Evolutionary conservation across 164 flowering plant species (phyloP), one percentile per base, ranked within the genome.

Genomic region (Echeveria elegans): DNA sequence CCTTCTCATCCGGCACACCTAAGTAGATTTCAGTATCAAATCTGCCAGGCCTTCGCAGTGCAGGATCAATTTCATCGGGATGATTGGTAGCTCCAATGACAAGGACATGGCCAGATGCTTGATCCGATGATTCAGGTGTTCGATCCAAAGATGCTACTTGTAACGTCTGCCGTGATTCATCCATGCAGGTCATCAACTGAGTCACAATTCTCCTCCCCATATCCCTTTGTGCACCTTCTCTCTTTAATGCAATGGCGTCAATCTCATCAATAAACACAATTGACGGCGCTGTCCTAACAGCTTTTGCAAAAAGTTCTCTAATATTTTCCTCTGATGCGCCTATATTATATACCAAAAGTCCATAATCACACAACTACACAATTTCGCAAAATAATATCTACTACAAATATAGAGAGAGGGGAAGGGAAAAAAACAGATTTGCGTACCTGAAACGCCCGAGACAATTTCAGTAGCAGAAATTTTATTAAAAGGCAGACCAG

Each of bases 81-180:
- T 96, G 83, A 74, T 94, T 94, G 30, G 99, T 94, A 68, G 99
- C 99, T 71, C 97, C 97, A 77, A 94, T 89, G 21, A 91, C 95
- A 73, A 94, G 88, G 50, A 88, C 95, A 81, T 86, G 77, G 1
- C 94, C 86, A 68, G 83, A 80, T 30, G 23, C 72, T 10, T 63
- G n/a, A 64, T 79, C 81, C 69, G 82, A 73, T n/a, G 52, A 43
- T 65, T 79, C 78, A 41, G 83, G 66, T 30, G 75, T 71, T 32
- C 72, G 66, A 71, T 77, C 74, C 43, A 19, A 62, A 58, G 77
- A 78, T 40, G 63, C 37, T 32, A 81, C 68, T 40, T 77, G 73
- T 68, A 66, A 52, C 64, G 61, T 71, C 59, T 77, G 81, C 45
- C 79, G 73, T 56, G 87, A 83, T 69, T 86, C 91, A 75, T 91